Evolutionary conservation across 1,284 basidiomycete species (phyloP).

Genomic region (Afroboletus lepidellus): DNA sequence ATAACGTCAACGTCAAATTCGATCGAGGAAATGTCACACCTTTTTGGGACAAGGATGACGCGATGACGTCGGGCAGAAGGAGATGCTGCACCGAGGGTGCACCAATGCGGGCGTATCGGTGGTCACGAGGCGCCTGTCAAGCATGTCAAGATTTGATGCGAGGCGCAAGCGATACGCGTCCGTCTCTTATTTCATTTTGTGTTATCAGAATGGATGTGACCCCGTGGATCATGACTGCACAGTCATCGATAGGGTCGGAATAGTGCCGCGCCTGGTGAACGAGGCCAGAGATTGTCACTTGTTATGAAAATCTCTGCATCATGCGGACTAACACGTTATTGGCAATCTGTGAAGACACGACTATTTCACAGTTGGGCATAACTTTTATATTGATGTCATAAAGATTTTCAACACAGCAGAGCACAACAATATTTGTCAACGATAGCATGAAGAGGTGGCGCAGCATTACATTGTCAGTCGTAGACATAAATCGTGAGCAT

Average conservation of each 20-base stretch:
- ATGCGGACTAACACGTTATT: no score
- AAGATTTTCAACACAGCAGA: no score
- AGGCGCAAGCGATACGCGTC: slow-evolving; percentile 26
- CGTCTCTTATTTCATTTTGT: slow-evolving; percentile 1
- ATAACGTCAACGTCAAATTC: slow-evolving; percentile 23
- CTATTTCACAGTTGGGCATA: no score
- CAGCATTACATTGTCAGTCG: slow-evolving; percentile 11
- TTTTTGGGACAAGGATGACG: slow-evolving; percentile 16
- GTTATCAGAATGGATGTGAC: background rate
- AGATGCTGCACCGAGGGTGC: slow-evolving; percentile 32
- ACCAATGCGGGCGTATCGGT: slow-evolving; percentile 15
- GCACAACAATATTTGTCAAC: background rate
- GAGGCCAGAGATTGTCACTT: no score
- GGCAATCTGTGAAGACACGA: no score
- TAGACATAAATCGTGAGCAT: slow-evolving; percentile 1
- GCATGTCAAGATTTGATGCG: slow-evolving; percentile 17
- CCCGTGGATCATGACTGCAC: background rate
- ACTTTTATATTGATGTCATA: no score
- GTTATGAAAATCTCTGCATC: no score
- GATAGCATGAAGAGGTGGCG: slow-evolving; percentile 6
- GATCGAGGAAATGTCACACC: slow-evolving; percentile 26
- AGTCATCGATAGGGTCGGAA: background rate
- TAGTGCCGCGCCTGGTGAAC: no score
- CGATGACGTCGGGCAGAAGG: slow-evolving; percentile 15
- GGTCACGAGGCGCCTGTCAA: no score